Base-by-base conservation (phyloP, 805 yeast genomes). In the Geotrichum ghanense region DNA sequence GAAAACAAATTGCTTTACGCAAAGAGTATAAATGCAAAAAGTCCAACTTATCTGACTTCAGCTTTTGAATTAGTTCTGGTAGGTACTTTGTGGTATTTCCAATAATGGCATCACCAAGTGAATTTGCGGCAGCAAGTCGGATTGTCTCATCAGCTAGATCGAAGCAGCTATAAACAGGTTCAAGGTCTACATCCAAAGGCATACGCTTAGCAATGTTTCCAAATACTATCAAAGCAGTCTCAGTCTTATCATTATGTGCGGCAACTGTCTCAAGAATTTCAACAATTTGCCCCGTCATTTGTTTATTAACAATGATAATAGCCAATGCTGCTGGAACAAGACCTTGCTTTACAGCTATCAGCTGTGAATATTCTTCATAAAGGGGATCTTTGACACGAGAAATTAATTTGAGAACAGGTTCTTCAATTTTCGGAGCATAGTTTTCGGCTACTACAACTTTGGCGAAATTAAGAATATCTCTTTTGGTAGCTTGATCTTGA, bases 21-120 rank as follows among this genome's bases (percentile, higher is more conserved):
- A 69, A 46, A 4, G 71, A 57, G 7, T 60, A 47, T 24, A 68
- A 52, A 20, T 64, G 56, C 41, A 61, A 51, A 43, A 53, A 52
- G 37, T 48, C 46, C 9, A 56, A 55, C 14, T 60, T 51, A 27
- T 51, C 55, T 2, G 50, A 49, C 14, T 45, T 48, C 41, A 70
- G 53, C 39, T 57, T 54, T 0, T 51, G 42, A 27, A 78, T 52
- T 43, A 78, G 58, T 2, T 48, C 40, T 0, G 70, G 65, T n/a
- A 76, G 55, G 47, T 71, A 68, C 3, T 51, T 57, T 1, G 58
- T 54, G 4, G 70, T 54, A 50, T 75, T 65, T 31, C 62, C 62
- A 2, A 71, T 62, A 7, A 74, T 65, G 21, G 76, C 57, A 10
- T 72, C 68, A 1, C 84, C 82, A 23, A 78, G 57, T 0, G 81